These are phyloP conservation scores for Tulasnella sp. DNA, from an alignment of 768 basidiomycete genomes.

Conservation along the genomic window DNA sequence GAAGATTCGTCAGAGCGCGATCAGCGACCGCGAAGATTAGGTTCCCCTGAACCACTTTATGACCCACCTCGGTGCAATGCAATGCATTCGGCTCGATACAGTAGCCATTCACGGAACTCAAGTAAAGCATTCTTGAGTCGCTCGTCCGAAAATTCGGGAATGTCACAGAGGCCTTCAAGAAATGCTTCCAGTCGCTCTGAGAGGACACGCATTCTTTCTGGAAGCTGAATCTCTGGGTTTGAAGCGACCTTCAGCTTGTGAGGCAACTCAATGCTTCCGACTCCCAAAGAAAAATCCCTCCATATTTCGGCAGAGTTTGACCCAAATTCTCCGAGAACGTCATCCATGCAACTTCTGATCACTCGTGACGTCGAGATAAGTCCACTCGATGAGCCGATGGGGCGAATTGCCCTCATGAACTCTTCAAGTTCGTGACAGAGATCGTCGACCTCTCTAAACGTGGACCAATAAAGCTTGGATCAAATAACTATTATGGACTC, in stretches of 20 bases:
- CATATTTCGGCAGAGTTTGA: slow-evolving; percentile 74
- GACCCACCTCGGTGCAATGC: slow-evolving; percentile 52
- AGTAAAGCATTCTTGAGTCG: slow-evolving; percentile 67
- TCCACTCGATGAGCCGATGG: slow-evolving; percentile 75
- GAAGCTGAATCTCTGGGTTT: slow-evolving; percentile 52
- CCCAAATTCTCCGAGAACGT: slow-evolving; percentile 68
- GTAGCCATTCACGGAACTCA: slow-evolving; percentile 69
- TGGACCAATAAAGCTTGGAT: no score
- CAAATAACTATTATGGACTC: slow-evolving; percentile 53
- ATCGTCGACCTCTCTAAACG: slow-evolving; percentile 57
- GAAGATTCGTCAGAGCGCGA: not conserved
- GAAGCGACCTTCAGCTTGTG: not conserved
- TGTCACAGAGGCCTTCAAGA: slow-evolving; percentile 70
- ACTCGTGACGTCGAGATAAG: slow-evolving; percentile 74
- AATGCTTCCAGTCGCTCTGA: slow-evolving; percentile 69
- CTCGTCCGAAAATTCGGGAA: slow-evolving; percentile 72
- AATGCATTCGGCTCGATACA: slow-evolving; percentile 77
- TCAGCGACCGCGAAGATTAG: no score
- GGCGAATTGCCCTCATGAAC: slow-evolving; percentile 76
- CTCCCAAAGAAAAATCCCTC: slow-evolving; percentile 57
- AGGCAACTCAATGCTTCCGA: slow-evolving; percentile 46
- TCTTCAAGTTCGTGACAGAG: slow-evolving; percentile 74
- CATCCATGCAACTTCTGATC: slow-evolving; percentile 69
- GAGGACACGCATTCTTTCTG: slow-evolving; percentile 64
- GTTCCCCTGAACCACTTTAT: not conserved